A percentile compares a stretch with the other conserved stretches of the same genome.
Evolutionary conservation across 176 grass and related monocot species (phyloP).

Genomic region (Hordeum marinum): DNA sequence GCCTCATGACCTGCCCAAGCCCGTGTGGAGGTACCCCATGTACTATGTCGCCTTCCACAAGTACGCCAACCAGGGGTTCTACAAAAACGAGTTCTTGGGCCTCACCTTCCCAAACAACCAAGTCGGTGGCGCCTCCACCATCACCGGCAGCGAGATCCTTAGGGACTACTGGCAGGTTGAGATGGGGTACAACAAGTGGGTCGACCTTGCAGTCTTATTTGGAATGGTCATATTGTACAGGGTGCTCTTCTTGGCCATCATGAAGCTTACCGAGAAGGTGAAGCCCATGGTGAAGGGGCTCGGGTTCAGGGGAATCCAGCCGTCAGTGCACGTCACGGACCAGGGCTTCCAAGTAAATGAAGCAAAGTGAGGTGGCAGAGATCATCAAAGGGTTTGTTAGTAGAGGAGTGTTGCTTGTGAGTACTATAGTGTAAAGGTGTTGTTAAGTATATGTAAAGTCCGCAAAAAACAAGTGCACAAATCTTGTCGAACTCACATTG

Average conservation of each 20-base stretch:
- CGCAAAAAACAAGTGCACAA: too few species aligned
- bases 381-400: too few species aligned
- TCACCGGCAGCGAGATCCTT: slow-evolving; percentile 57
- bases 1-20: slow-evolving; percentile 37
- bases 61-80: slow-evolving; percentile 48
- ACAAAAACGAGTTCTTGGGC: slow-evolving; percentile 83
- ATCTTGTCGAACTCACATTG: too few species aligned
- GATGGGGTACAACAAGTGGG: slow-evolving; percentile 76
- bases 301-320: slow-evolving; percentile 20
- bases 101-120: slow-evolving; percentile 64
- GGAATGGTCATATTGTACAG: slow-evolving; percentile 78
- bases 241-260: slow-evolving; percentile 53
- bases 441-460: too few species aligned
- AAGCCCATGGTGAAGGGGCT: slow-evolving; percentile 60
- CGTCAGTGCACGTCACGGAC: slow-evolving; percentile 4
- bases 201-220: slow-evolving; percentile 52
- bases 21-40: slow-evolving; percentile 53
- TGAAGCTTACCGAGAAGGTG: slow-evolving; percentile 62
- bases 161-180: slow-evolving; percentile 61
- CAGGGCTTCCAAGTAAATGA: background rate
- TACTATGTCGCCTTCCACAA: slow-evolving; percentile 58
- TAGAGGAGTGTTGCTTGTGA: too few species aligned
- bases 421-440: too few species aligned
- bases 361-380: background rate
- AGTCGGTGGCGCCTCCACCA: slow-evolving; percentile 14